phyloP scores from a whole-genome alignment of 139 green algal genomes.

The Edaphochlamys debaryana region DNA sequence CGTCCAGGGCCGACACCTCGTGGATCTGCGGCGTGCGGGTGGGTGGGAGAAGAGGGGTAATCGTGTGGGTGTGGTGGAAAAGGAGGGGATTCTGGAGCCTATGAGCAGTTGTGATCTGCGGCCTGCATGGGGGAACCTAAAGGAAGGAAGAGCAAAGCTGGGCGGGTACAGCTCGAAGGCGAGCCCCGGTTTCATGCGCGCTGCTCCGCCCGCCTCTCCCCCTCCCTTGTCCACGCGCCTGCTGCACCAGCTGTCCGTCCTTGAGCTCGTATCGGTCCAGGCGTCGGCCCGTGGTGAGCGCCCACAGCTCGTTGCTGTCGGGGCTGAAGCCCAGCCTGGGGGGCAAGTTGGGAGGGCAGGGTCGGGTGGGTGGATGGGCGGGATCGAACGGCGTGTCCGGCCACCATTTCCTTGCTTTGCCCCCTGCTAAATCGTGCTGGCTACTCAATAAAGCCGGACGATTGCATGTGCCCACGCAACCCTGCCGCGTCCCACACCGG shows the following conservation, averaged over 20 bases:
- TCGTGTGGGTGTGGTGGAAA: too few relatives aligned
- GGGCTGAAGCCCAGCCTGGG: slow-evolving; percentile 50
- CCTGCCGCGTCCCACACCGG: too few relatives aligned
- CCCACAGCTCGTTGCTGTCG: slow-evolving; percentile 47
- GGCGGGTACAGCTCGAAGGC: too few relatives aligned
- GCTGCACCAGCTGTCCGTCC: slow-evolving; percentile 54
- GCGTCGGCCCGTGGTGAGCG: slow-evolving; percentile 25
- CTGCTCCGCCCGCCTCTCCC: neutral
- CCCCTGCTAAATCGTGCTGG: too few relatives aligned
- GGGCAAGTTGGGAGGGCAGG: neutral
- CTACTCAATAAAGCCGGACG: too few relatives aligned
- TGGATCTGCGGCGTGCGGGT: slow-evolving; percentile 21
- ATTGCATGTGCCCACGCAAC: neutral
- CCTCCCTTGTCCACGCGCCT: slow-evolving; percentile 1
- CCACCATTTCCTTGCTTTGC: too few relatives aligned
- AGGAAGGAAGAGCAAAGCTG: too few relatives aligned
- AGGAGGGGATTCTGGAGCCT: too few relatives aligned
- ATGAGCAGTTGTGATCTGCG: too few relatives aligned
- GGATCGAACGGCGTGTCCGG: too few relatives aligned
- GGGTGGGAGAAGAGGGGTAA: neutral
- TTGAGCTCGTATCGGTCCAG: slow-evolving; percentile 55
- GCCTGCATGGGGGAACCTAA: too few relatives aligned
- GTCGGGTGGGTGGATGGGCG: neutral
- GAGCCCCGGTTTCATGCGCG: too few relatives aligned
- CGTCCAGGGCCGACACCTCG: slow-evolving; percentile 36